Base-by-base conservation (phyloP, 495 filamentous ascomycete genomes). In the Talaromyces proteolyticus region DNA sequence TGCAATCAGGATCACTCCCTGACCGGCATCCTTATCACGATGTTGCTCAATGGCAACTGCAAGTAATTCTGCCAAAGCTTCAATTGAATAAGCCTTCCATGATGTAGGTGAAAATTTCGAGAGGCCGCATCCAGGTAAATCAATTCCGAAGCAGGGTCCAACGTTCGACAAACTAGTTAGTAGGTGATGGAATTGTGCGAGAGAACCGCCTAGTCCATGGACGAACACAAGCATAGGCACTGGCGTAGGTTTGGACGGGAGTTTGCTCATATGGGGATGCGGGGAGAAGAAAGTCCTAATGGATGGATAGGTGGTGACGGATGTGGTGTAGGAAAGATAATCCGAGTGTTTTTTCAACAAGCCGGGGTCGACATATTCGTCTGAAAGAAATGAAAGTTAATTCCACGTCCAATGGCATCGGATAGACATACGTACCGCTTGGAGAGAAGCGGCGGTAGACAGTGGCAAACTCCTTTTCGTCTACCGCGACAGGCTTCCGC, bases 151-250 rank as follows among this genome's bases (percentile, higher is more conserved):
- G 57, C 89, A 95, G n/a, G 91, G 85, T 1, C 87, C 88, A 18
- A 91, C 70, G 53, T 94, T 89, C 12, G 87, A 84, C 26, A 97
- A 72, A 63, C 87, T 91, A 1, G 81, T 86, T 11, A 97, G 75
- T 4, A 96, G 67, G 29, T 89, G 81, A 51, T 86, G 77, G 63
- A 96, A 96, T 62, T 96, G 92, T 6, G 89, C 86, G 12, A 91
- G 68, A 2, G 88, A 95, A 23, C 92, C 92, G 18, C 92, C 92
- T 26, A 97, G 77, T 12, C 92, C 92, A 60, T 96, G 92, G 47
- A 96, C 75, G 63, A 95, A 95, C 21, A 96, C 92, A 5, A 96
- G 66, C 7, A 96, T 68, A 8, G 92, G 89, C n/a, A 95, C 65
- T 1, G 89, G 82, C 4, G 76, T 73, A 0, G 88, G 86, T 41